Evolutionary conservation across 2,329 filamentous ascomycete species (phyloP), one percentile per base, ranked within the genome.

Genomic region (Graphilbum ipis-grandicollis): DNA sequence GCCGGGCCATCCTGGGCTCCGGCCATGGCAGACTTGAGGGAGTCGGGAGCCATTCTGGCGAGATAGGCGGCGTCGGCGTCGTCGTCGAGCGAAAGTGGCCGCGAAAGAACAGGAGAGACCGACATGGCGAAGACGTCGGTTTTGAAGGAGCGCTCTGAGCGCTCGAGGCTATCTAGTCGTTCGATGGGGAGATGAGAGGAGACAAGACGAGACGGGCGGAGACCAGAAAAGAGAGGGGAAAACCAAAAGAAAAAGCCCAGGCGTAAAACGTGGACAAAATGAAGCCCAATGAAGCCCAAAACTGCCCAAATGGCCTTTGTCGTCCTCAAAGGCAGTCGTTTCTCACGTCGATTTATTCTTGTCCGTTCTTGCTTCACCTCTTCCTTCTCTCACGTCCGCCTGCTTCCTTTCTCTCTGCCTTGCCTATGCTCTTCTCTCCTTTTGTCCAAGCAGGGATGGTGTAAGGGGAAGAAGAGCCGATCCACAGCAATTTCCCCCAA

Each of bases 401-500:
- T n/a, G 31, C 21, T 15, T 22, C 14, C 19, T 23, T 10, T 36
- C 28, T n/a, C n/a, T n/a, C n/a, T n/a, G n/a, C n/a, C n/a, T n/a
- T n/a, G n/a, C n/a, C n/a, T n/a, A n/a, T n/a, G n/a, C n/a, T n/a
- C 19, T 23, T 19, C 15, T 23, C n/a, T 35, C 30, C 13, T 9
- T 30, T 29, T 15, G 13, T 8, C 14, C 9, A 9, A 19, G 29
- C 19, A 21, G 26, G 34, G 13, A 23, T 31, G 22, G 19, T 36
- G n/a, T 13, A 18, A 29, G n/a, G 28, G n/a, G 30, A 37, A 28
- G 26, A 33, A 18, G 19, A 2, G 33, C 25, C 17, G 39, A 33
- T 41, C 39, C 36, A 41, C 39, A 38, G 39, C 36, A 41, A 38
- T 38, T 36, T 41, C 36, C 35, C 36, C 9, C 19, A 33, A 15